Evolutionary conservation across 768 basidiomycete species (phyloP).

Genomic region (Cystofilobasidium ferigula): DNA sequence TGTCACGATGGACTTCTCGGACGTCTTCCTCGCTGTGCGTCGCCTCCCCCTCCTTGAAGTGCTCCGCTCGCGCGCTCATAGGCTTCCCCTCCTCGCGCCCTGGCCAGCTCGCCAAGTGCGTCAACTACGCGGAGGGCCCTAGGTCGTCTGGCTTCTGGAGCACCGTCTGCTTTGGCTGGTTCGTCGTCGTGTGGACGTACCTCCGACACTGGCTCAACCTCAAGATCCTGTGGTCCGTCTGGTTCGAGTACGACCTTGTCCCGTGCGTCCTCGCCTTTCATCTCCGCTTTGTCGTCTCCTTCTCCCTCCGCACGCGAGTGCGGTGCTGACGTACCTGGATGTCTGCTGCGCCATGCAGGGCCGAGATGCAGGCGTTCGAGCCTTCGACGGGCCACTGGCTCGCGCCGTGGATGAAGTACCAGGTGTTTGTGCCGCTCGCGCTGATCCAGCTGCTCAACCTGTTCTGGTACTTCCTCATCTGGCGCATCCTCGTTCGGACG

Average conservation of each 20-base stretch:
- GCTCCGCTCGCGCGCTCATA: neutral
- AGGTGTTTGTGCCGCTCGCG: slow-evolving; percentile 53
- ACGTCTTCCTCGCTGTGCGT: slow-evolving; percentile 71
- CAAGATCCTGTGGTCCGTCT: slow-evolving; percentile 75
- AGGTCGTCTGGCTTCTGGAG: slow-evolving; percentile 42
- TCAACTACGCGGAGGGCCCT: slow-evolving; percentile 63
- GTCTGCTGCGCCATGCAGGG: slow-evolving; percentile 39
- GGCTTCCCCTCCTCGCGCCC: neutral
- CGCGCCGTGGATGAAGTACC: slow-evolving; percentile 40
- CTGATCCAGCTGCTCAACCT: slow-evolving; percentile 73
- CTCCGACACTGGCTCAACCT: slow-evolving; percentile 88
- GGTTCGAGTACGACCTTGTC: slow-evolving; percentile 60
- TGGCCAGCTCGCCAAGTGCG: slow-evolving; percentile 61
- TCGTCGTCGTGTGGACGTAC: slow-evolving; percentile 77
- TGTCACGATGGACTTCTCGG: slow-evolving; percentile 94
- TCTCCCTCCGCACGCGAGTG: no score
- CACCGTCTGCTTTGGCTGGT: slow-evolving; percentile 51
- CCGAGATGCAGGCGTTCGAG: slow-evolving; percentile 49
- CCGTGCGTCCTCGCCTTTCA: slow-evolving; percentile 45
- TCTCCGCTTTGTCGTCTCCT: neutral
- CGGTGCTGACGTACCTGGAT: neutral
- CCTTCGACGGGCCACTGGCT: slow-evolving; percentile 59
- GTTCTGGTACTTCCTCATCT: slow-evolving; percentile 85
- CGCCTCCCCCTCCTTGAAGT: neutral
- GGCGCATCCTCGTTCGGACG: slow-evolving; percentile 58